These are phyloP conservation scores for Fraxinus albicans DNA, from an alignment of 305 asterid species.

Conservation along the genomic window DNA sequence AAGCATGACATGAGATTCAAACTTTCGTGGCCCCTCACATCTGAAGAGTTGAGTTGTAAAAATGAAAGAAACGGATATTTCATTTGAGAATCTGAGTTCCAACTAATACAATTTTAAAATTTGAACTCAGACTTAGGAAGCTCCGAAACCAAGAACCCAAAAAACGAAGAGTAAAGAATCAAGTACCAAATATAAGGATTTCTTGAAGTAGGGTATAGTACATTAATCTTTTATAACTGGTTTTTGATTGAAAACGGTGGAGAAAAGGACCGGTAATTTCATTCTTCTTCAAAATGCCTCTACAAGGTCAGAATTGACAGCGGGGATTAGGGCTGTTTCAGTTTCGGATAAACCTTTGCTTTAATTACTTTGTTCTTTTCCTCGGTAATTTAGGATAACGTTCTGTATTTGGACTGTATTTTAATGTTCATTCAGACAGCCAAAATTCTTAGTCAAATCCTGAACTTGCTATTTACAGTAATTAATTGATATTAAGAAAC, in stretches of 20 bases:
- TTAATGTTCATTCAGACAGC: not conserved
- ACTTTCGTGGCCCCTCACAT: slow-evolving; percentile 31
- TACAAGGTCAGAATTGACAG: slow-evolving; percentile 30
- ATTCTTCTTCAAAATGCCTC: slow-evolving; percentile 29
- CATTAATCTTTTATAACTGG: slow-evolving; percentile 12
- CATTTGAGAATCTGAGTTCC: slow-evolving; percentile 24
- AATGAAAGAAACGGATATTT: not conserved
- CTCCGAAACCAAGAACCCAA: slow-evolving; percentile 7
- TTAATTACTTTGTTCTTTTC: not conserved
- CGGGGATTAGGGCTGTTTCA: too few species aligned
- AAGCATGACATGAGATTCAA: slow-evolving; percentile 22
- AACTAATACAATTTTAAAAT: not conserved
- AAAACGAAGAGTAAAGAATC: slow-evolving; percentile 19
- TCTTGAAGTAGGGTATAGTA: slow-evolving; percentile 26
- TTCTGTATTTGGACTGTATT: not conserved
- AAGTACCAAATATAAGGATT: not conserved
- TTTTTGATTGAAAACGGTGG: slow-evolving; percentile 45
- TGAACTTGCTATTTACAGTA: not conserved
- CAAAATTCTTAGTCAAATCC: not conserved
- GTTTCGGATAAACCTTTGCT: not conserved
- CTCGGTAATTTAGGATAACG: not conserved
- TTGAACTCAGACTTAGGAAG: not conserved
- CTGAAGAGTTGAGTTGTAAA: slow-evolving; percentile 3
- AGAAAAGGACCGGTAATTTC: slow-evolving; percentile 26
- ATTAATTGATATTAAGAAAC: too few species aligned